A percentile compares a stretch with the other conserved stretches of the same genome.
Conservation (phyloP, 2,329 filamentous ascomycete genomes). For the Ascochyta viciae-villosae region DNA sequence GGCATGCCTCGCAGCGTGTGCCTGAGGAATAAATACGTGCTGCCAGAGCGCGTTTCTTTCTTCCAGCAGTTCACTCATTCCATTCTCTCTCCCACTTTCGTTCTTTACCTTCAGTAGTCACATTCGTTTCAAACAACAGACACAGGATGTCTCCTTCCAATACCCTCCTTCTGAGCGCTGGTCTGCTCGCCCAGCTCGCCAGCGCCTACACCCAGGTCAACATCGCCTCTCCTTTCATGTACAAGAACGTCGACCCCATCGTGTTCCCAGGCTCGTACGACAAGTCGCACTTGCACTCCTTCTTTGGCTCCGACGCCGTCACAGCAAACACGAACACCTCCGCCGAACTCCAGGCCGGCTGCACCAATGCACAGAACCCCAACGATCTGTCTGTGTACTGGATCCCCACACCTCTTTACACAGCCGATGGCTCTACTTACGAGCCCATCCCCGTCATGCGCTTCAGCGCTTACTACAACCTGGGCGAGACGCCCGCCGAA, state of each 20-base stretch:
- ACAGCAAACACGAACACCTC: conserved; percentile 49
- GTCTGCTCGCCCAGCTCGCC: conserved; percentile 35
- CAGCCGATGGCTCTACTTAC: conserved; percentile 45
- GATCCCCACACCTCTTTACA: conserved; percentile 54
- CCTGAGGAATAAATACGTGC: conserved; percentile 9
- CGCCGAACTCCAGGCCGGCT: conserved; percentile 52
- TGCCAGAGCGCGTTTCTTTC: not conserved
- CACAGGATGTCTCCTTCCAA: conserved; percentile 41
- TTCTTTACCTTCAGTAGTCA: conserved; percentile 3
- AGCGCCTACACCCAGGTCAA: conserved; percentile 47
- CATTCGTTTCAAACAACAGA: conserved; percentile 15
- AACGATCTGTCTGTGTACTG: conserved; percentile 59
- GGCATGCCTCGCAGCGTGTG: not conserved
- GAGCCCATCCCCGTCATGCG: conserved; percentile 41
- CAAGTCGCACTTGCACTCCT: conserved; percentile 54
- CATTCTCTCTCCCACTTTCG: conserved; percentile 3
- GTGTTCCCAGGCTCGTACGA: conserved; percentile 51
- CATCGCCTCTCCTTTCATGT: conserved; percentile 48
- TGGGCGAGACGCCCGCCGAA: conserved; percentile 52
- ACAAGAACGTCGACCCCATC: conserved; percentile 56
- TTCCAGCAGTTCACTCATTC: conserved; percentile 4
- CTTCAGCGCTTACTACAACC: conserved; percentile 59
- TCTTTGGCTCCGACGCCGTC: conserved; percentile 55
- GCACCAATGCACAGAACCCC: conserved; percentile 55
- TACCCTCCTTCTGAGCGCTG: conserved; percentile 31